Evolutionary conservation across 2,329 filamentous ascomycete species (phyloP), one percentile per base, ranked within the genome.

Genomic region (Xylariomycetidae sp.): DNA sequence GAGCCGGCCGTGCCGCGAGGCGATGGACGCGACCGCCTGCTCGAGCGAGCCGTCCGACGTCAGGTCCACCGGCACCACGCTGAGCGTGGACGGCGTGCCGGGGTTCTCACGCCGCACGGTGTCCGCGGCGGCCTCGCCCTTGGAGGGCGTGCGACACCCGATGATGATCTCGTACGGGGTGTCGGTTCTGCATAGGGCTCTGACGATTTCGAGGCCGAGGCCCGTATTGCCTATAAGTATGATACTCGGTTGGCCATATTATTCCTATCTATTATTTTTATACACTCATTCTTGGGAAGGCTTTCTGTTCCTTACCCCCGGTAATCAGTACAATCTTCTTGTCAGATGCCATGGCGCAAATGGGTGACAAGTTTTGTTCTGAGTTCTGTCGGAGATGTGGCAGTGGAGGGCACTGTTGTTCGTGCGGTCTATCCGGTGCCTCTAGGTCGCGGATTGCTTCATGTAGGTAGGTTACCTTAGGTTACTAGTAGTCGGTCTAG

Each of bases 131-230:
- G 45, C 43, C 2, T 71, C 47, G 14, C 61, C 72, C 39, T 74
- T 75, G 2, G 58, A 51, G 2, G 65, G 16, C 3, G 52, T 63
- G 3, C 73, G 66, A 17, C 61, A 63, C 22, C 70, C 70, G 14
- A 77, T 47, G 14, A 76, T 42, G 31, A 77, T 64, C 5, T 62
- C 54, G 49, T 74, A 74, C 13, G 64, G 17, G 2, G 8, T 37
- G 8, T 28, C 15, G n/a, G 40, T 40, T 25, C 40, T 23, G 26
- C 29, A 38, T 6, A 49, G 44, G 16, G 42, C 42, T 22, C 43
- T 47, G 62, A 46, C 19, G 6, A 30, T 34, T 23, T 46, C 45
- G 2, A 44, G 27, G 20, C 45, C 45, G 16, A 48, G 30, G 15
- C 45, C 45, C 3, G 41, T 48, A 34, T 48, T 48, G 6, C 41